Evolutionary conservation across 2,329 filamentous ascomycete species (phyloP).

Genomic region (Leptoxyphium fumago): DNA sequence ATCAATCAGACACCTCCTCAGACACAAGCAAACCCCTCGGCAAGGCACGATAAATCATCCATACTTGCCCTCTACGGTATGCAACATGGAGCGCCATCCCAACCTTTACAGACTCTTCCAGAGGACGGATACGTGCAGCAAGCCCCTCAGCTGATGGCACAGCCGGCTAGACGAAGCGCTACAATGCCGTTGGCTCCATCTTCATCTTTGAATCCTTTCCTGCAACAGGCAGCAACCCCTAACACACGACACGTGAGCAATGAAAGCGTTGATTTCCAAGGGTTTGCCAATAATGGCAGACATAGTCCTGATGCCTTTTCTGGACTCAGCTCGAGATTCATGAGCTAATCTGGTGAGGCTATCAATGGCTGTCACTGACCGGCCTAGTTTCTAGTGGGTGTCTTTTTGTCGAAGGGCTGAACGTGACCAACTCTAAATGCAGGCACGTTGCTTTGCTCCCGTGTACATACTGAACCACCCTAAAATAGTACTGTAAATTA

Average conservation of each 20-base stretch:
- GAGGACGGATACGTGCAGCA: slow-evolving; percentile 18
- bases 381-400: no score
- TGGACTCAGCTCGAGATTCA: slow-evolving; percentile 47
- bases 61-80: slow-evolving; percentile 65
- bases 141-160: slow-evolving; percentile 1
- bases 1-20: slow-evolving; percentile 22
- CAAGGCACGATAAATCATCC: slow-evolving; percentile 50
- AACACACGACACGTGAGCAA: slow-evolving; percentile 40
- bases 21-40: slow-evolving; percentile 7
- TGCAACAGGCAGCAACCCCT: slow-evolving; percentile 10
- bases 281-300: slow-evolving; percentile 49
- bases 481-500: no score
- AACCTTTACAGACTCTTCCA: slow-evolving; percentile 20
- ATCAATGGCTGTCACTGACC: neutral
- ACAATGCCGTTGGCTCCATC: slow-evolving; percentile 21
- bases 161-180: slow-evolving; percentile 19
- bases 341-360: slow-evolving; percentile 10
- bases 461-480: no score
- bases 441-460: no score
- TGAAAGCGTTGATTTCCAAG: slow-evolving; percentile 52
- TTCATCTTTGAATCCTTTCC: slow-evolving; percentile 18
- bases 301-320: slow-evolving; percentile 72
- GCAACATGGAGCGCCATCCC: slow-evolving; percentile 35
- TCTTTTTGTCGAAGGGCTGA: no score
- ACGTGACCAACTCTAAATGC: no score